Base-by-base conservation (phyloP, 371 early-diverging fungal species). In the Mortierella sp. region DNA sequence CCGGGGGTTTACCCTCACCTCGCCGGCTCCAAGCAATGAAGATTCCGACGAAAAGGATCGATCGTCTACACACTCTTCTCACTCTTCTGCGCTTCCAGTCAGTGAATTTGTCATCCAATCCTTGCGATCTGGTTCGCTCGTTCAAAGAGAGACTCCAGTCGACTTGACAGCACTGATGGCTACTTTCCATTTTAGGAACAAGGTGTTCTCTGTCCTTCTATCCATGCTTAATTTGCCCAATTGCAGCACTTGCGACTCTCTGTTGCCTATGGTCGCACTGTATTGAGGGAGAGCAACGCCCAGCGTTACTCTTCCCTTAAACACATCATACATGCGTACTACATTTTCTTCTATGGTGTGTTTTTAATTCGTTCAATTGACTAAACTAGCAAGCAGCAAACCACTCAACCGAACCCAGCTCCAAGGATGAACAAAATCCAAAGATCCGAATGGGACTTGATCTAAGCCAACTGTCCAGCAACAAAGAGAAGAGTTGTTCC, bases 331-430 rank as follows among this genome's bases (percentile, higher is more conserved):
- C n/a, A 57, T 10, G 28, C 31, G 0, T 13, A 11, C 16, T 14
- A 26, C 34, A 37, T 21, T 64, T 64, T 64, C 67, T 67, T 67
- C 67, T 67, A 67, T 67, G 67, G 67, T 40, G 51, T 44, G 69
- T 8, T 75, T 75, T 69, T 75, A 75, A 48, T 69, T 67, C 53
- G 28, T 70, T 43, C 43, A 40, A 37, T 67, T 67, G 67, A 67
- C 67, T 40, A 37, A 67, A 67, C 67, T 67, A 67, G 43, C 5
- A 37, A 37, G 43, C 40, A 67, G 43, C 24, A 37, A 37, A 67
- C 40, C 67, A 67, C 67, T 67, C 67, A 24, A 40, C 40, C 67
- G 34, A 34, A 6, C 34, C 50, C 61, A 34, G 61, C 16, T 31
- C 61, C 61, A 31, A 8, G 34, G 61, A 34, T 61, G 6, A 19